phyloP scores from a whole-genome alignment of 2,329 filamentous ascomycete species.

The Ramichloridium luteum region DNA sequence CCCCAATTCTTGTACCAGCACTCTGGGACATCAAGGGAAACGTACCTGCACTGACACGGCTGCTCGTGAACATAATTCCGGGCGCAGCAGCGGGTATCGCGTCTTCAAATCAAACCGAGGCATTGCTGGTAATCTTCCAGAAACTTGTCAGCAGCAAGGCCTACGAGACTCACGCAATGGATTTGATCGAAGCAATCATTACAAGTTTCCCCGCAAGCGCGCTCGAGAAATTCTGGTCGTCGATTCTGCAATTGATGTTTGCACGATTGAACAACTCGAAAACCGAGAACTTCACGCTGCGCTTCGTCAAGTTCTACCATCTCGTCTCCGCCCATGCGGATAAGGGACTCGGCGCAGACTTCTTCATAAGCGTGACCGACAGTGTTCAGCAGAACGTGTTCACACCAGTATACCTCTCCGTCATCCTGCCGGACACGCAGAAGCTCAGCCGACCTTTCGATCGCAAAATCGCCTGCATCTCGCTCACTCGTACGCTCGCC shows the following conservation, averaged over 20 bases:
- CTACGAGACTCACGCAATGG: constrained; percentile 77
- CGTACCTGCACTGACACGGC: constrained; percentile 75
- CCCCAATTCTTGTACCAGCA: constrained; percentile 63
- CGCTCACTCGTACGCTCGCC: constrained; percentile 81
- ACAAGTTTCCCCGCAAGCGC: constrained; percentile 60
- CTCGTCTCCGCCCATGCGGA: constrained; percentile 70
- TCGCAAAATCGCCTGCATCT: constrained; percentile 86
- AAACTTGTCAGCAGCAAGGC: constrained; percentile 70
- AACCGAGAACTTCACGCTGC: constrained; percentile 71
- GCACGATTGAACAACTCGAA: constrained; percentile 58
- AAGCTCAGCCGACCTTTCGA: constrained; percentile 79
- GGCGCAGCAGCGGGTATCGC: constrained; percentile 62
- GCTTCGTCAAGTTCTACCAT: constrained; percentile 91
- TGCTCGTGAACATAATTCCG: constrained; percentile 73
- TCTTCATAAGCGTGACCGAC: constrained; percentile 78
- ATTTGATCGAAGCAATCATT: constrained; percentile 73
- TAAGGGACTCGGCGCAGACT: constrained; percentile 79
- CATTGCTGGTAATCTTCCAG: constrained; percentile 91
- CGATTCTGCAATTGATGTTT: constrained; percentile 72
- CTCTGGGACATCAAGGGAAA: constrained; percentile 91
- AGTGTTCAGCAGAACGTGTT: constrained; percentile 68
- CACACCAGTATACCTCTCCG: constrained; percentile 68
- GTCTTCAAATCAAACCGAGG: constrained; percentile 68
- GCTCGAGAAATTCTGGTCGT: constrained; percentile 64
- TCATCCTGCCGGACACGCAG: constrained; percentile 80